Evolutionary conservation across 805 yeast species (phyloP).

Genomic region (Saturnispora mendoncae): DNA sequence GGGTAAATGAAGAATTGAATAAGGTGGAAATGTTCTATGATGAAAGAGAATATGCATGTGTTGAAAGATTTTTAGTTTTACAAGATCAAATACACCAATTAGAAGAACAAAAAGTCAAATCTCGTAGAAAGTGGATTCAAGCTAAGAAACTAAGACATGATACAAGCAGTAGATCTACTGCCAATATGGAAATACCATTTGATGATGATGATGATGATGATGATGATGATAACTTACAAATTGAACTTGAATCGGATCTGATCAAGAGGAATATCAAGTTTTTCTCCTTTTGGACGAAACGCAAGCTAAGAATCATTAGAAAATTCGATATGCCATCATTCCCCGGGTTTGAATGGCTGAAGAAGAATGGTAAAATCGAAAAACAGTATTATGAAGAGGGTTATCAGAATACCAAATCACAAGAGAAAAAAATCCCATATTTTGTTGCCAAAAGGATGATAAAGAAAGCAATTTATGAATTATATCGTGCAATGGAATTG

Average conservation of each 20-base stretch:
- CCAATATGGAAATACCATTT: conserved; percentile 12
- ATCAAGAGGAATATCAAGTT: conserved; percentile 16
- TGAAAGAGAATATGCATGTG: conserved; percentile 51
- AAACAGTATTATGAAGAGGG: conserved; percentile 31
- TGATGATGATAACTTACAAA: conserved; percentile 9
- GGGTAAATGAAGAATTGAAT: conserved; percentile 56
- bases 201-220: conserved; percentile 13
- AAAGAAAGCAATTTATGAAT: conserved; percentile 61
- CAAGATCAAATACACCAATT: conserved; percentile 64
- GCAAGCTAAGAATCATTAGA: conserved; percentile 24
- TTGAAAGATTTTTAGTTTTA: conserved; percentile 48
- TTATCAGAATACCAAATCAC: conserved; percentile 19
- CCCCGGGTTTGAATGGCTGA: conserved; percentile 31
- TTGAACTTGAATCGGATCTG: conserved; percentile 7
- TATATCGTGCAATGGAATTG: conserved; percentile 63
- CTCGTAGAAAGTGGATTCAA: conserved; percentile 17
- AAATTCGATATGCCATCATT: conserved; percentile 36
- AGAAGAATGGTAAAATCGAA: conserved; percentile 23
- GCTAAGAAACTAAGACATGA: conserved; percentile 8
- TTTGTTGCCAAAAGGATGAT: conserved; percentile 57
- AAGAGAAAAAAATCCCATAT: conserved; percentile 38
- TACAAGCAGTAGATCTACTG: conserved; percentile 11
- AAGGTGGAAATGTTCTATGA: conserved; percentile 57
- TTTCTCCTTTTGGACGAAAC: conserved; percentile 19
- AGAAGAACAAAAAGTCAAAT: conserved; percentile 39